Evolutionary conservation across 1,139 yeast genomes (phyloP).

Genomic region (Blastobotrys malaysiensis): DNA sequence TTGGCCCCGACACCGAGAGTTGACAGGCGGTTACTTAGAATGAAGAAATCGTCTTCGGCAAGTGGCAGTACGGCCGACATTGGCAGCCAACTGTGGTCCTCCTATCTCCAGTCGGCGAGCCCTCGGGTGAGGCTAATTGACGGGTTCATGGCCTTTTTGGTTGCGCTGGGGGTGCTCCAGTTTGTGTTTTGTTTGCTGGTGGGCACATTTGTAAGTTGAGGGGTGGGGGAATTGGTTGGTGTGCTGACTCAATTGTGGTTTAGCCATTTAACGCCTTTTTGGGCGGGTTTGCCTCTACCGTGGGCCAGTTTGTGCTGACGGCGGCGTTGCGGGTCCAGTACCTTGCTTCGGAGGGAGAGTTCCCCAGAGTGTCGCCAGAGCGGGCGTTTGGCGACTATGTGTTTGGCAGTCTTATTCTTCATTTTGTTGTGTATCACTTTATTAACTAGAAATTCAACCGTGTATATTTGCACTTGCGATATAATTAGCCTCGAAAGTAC

Average conservation of each 20-base stretch:
- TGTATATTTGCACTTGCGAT: too few relatives aligned
- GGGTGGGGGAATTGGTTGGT: neutral
- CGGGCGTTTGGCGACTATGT: constrained; percentile 85
- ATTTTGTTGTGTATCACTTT: constrained; percentile 85
- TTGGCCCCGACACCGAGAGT: neutral
- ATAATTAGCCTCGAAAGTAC: too few relatives aligned
- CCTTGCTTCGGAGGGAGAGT: constrained; percentile 39
- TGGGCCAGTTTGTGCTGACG: constrained; percentile 90
- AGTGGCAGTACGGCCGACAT: neutral
- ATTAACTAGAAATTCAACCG: too few relatives aligned
- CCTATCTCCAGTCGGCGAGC: constrained; percentile 22
- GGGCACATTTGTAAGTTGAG: constrained; percentile 61
- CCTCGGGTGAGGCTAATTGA: constrained; percentile 57
- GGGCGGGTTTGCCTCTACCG: constrained; percentile 88
- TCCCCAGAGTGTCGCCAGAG: constrained; percentile 59
- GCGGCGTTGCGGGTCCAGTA: constrained; percentile 63
- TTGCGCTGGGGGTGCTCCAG: constrained; percentile 69
- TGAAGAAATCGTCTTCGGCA: neutral
- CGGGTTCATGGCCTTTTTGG: constrained; percentile 66
- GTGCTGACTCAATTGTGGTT: constrained; percentile 3
- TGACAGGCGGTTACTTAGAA: neutral
- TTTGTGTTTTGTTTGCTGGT: constrained; percentile 68
- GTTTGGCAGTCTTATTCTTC: constrained; percentile 81
- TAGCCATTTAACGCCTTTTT: constrained; percentile 92
- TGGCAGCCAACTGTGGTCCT: constrained; percentile 15